These are phyloP conservation scores for Trichocladium antarcticum DNA, from an alignment of 495 filamentous ascomycete genomes.

Conservation along the genomic window DNA sequence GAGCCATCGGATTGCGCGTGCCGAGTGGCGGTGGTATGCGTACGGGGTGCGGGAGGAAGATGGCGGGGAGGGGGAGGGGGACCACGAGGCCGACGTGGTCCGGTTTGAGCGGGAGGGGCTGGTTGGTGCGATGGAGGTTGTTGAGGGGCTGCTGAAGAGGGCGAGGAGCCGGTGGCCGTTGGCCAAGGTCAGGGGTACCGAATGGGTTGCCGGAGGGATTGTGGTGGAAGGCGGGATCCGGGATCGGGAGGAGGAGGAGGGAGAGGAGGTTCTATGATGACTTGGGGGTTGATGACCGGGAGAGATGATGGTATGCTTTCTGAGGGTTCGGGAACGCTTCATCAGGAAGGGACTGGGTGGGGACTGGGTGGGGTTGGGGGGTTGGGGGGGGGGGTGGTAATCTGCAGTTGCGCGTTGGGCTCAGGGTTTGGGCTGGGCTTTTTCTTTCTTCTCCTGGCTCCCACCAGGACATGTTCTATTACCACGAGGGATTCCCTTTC, in stretches of 20 bases:
- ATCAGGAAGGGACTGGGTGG: no score
- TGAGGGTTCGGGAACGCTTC: no score
- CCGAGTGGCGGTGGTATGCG: constrained; percentile 88
- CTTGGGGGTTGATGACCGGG: neutral
- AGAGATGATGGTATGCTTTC: neutral
- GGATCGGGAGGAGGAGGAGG: constrained; percentile 54
- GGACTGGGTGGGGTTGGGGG: no score
- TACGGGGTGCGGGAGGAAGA: constrained; percentile 54
- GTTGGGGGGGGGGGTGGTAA: no score
- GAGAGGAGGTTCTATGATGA: constrained; percentile 35
- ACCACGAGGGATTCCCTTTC: no score
- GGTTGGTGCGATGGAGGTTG: constrained; percentile 63
- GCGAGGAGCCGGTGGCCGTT: constrained; percentile 62
- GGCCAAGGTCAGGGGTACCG: constrained; percentile 54
- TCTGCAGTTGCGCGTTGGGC: no score
- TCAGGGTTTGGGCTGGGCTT: no score
- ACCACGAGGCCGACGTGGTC: constrained; percentile 38
- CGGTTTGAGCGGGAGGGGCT: constrained; percentile 49
- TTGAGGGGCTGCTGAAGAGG: constrained; percentile 73
- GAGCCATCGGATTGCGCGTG: constrained; percentile 84
- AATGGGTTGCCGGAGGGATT: constrained; percentile 71
- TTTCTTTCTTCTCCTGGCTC: no score
- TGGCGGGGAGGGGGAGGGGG: constrained; percentile 40
- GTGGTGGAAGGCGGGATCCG: constrained; percentile 57
- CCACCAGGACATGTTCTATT: no score